Evolutionary conservation across 2,329 filamentous ascomycete genomes (phyloP).

Genomic region (Trichoderma simmonsii): DNA sequence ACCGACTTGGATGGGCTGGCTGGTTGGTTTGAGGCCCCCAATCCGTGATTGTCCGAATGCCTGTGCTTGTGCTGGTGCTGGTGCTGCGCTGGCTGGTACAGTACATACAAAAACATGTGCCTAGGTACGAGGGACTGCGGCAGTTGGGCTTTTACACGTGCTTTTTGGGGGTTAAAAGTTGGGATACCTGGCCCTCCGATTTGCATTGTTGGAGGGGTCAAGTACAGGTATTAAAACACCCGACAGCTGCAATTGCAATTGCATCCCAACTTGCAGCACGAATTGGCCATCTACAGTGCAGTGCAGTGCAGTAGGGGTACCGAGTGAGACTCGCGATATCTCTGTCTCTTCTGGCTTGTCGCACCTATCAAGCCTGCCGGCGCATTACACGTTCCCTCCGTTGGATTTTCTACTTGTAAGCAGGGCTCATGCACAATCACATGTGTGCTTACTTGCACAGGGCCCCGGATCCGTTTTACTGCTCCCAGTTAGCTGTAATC

Average conservation of each 20-base stretch:
- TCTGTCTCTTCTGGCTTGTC: background rate
- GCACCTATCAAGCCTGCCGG: background rate
- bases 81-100: too few relatives aligned
- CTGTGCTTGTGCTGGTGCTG: background rate
- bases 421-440: background rate
- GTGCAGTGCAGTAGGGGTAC: background rate
- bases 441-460: background rate
- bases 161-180: background rate
- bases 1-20: background rate
- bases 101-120: background rate
- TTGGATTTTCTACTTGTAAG: background rate
- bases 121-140: background rate
- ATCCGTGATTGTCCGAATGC: conserved; percentile 10
- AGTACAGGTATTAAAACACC: background rate
- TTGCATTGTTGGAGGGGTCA: background rate
- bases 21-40: background rate
- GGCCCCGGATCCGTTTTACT: background rate
- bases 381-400: background rate
- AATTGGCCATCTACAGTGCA: background rate
- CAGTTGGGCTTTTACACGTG: background rate
- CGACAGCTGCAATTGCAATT: background rate
- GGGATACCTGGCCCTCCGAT: background rate
- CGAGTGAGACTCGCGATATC: background rate
- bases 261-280: background rate
- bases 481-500: background rate